phyloP scores from a whole-genome alignment of 2,329 filamentous ascomycete genomes.

The Lasiodiplodia citricola region DNA sequence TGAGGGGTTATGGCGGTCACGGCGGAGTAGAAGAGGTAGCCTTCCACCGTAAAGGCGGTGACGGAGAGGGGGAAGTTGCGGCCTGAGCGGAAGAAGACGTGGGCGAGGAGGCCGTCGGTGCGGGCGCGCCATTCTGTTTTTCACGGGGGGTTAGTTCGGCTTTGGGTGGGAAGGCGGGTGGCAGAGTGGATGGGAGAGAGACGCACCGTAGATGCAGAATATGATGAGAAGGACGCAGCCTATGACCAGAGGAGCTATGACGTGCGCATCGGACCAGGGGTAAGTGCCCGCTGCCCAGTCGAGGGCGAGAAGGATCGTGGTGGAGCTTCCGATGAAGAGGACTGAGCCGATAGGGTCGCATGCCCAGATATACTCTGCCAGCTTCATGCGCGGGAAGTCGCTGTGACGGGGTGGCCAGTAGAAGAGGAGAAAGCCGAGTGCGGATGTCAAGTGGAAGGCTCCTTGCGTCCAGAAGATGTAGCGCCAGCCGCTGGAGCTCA shows the following conservation, averaged over 20 bases:
- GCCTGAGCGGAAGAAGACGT: conserved; percentile 60
- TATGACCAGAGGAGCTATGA: conserved; percentile 48
- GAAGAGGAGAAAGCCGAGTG: conserved; percentile 55
- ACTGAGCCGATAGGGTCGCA: conserved; percentile 34
- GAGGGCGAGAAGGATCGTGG: conserved; percentile 45
- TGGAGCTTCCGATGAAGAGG: conserved; percentile 44
- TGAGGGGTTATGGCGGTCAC: conserved; percentile 41
- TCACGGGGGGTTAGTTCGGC: not conserved
- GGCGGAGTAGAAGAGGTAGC: conserved; percentile 59
- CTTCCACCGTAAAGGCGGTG: conserved; percentile 63
- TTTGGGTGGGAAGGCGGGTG: not conserved
- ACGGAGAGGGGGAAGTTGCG: conserved; percentile 61
- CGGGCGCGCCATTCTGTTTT: conserved; percentile 61
- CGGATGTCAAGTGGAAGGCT: conserved; percentile 56
- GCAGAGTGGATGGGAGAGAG: not conserved
- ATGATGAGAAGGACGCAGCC: conserved; percentile 35
- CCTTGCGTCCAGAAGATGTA: conserved; percentile 66
- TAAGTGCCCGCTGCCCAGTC: conserved; percentile 44
- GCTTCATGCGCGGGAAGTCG: conserved; percentile 47
- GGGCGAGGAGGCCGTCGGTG: conserved; percentile 59
- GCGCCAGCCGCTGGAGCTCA: conserved; percentile 56
- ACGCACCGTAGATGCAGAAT: conserved; percentile 45
- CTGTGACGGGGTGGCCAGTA: conserved; percentile 52
- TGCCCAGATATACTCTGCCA: conserved; percentile 46
- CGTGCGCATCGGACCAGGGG: conserved; percentile 40